Evolutionary conservation across 1,284 basidiomycete species (phyloP).

Genomic region (Exobasidium rhododendri): DNA sequence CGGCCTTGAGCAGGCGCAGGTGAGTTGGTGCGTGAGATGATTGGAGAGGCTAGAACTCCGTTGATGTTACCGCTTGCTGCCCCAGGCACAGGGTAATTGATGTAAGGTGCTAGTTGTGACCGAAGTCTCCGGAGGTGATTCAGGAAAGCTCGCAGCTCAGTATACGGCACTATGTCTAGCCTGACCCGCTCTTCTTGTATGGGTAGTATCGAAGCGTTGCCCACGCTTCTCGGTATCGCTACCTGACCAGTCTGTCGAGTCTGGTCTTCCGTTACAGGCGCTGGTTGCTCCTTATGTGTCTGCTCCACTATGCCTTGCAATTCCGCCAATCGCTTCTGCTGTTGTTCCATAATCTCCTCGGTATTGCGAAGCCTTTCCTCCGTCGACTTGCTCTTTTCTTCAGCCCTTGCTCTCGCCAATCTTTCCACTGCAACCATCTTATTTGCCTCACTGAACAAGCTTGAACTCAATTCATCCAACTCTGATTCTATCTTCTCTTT

Average conservation of each 20-base stretch:
- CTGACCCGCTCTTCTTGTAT: constrained; percentile 16
- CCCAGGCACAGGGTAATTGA: constrained; percentile 28
- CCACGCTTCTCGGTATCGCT: neutral
- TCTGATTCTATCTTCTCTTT: constrained; percentile 60
- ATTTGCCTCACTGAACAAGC: constrained; percentile 58
- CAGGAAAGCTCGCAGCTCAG: constrained; percentile 80
- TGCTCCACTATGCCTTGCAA: constrained; percentile 81
- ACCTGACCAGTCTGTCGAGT: neutral
- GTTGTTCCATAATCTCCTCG: constrained; percentile 63
- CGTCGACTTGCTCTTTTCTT: constrained; percentile 74
- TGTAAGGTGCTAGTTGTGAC: constrained; percentile 41
- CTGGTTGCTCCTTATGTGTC: neutral
- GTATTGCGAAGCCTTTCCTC: constrained; percentile 77
- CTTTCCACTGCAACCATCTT: constrained; percentile 76
- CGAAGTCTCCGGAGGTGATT: constrained; percentile 74
- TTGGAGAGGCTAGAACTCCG: constrained; percentile 7
- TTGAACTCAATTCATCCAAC: constrained; percentile 86
- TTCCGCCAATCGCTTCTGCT: constrained; percentile 63
- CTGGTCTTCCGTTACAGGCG: neutral
- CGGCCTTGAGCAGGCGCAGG: neutral
- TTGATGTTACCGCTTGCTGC: neutral
- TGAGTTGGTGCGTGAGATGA: neutral
- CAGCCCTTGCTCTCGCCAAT: constrained; percentile 69
- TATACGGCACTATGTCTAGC: constrained; percentile 64
- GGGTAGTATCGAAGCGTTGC: neutral